A percentile compares a stretch with the other conserved stretches of the same genome.
These are phyloP conservation scores for Colletotrichum euphorbiae DNA, from an alignment of 2,329 filamentous ascomycete genomes.

Conservation along the genomic window DNA sequence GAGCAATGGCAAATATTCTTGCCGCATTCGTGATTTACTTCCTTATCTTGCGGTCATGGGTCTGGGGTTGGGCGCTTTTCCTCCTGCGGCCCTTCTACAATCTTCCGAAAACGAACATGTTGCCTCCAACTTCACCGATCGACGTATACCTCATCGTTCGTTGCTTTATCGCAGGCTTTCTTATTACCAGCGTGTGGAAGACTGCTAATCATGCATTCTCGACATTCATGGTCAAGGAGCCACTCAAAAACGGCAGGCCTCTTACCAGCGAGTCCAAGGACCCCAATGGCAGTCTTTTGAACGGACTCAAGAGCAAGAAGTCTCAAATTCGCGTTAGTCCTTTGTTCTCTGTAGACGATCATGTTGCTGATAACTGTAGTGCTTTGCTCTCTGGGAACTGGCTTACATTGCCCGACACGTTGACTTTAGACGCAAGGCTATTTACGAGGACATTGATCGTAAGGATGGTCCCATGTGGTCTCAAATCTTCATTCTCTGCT, in stretches of 20 bases:
- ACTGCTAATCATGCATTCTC: conserved; percentile 82
- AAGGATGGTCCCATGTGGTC: conserved; percentile 84
- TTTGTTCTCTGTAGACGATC: not conserved
- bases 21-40: conserved; percentile 70
- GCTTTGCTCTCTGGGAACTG: conserved; percentile 92
- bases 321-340: conserved; percentile 74
- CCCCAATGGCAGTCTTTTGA: conserved; percentile 89
- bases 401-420: conserved; percentile 82
- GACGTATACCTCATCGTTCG: conserved; percentile 66
- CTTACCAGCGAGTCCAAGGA: conserved; percentile 89
- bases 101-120: conserved; percentile 77
- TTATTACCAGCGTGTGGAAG: conserved; percentile 81
- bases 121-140: conserved; percentile 68
- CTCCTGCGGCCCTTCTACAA: conserved; percentile 80
- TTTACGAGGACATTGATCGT: conserved; percentile 90
- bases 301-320: conserved; percentile 86
- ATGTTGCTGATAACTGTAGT: conserved; percentile 25
- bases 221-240: conserved; percentile 82
- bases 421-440: conserved; percentile 79
- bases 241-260: conserved; percentile 85
- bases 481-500: conserved; percentile 77
- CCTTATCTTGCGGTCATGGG: conserved; percentile 68
- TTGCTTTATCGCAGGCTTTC: conserved; percentile 70
- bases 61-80: conserved; percentile 77
- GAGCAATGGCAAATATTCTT: conserved; percentile 54